Percentiles rank a stretch among this genome's conserved stretches.
phyloP scores from a whole-genome alignment of 2,329 filamentous ascomycete species.

The Pseudogymnoascus sp. region DNA sequence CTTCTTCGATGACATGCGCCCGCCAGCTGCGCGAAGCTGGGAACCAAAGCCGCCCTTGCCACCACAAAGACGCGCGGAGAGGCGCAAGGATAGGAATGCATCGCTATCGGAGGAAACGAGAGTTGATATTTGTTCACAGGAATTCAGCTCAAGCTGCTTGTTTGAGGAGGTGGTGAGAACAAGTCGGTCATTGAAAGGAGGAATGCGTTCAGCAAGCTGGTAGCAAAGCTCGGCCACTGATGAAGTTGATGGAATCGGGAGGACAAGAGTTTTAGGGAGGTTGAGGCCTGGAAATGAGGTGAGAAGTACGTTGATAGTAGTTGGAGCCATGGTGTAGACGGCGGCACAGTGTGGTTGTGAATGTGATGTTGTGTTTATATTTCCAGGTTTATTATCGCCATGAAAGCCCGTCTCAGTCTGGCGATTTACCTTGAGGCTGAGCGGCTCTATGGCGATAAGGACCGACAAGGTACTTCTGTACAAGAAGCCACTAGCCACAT shows the following conservation, averaged over 20 bases:
- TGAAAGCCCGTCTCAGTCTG: neutral
- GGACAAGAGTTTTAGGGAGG: constrained; percentile 71
- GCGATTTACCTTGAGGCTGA: constrained; percentile 9
- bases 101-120: constrained; percentile 51
- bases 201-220: constrained; percentile 54
- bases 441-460: constrained; percentile 1
- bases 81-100: constrained; percentile 73
- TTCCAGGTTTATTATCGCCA: neutral
- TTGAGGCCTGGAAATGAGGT: constrained; percentile 77
- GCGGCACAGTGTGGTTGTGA: neutral
- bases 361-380: neutral
- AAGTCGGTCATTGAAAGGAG: constrained; percentile 50
- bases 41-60: constrained; percentile 98
- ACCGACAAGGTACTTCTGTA: constrained; percentile 1
- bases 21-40: constrained; percentile 89
- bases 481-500: constrained; percentile 1
- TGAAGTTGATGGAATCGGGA: constrained; percentile 61
- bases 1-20: constrained; percentile 89
- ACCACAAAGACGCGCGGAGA: constrained; percentile 73
- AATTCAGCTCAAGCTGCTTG: constrained; percentile 54
- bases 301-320: constrained; percentile 71
- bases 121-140: constrained; percentile 48
- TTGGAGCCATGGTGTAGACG: constrained; percentile 42
- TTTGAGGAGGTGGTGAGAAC: constrained; percentile 78
- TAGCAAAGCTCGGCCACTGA: constrained; percentile 61